phyloP scores from a whole-genome alignment of 2,329 filamentous ascomycete species.

The Aspergillus intermedius region DNA sequence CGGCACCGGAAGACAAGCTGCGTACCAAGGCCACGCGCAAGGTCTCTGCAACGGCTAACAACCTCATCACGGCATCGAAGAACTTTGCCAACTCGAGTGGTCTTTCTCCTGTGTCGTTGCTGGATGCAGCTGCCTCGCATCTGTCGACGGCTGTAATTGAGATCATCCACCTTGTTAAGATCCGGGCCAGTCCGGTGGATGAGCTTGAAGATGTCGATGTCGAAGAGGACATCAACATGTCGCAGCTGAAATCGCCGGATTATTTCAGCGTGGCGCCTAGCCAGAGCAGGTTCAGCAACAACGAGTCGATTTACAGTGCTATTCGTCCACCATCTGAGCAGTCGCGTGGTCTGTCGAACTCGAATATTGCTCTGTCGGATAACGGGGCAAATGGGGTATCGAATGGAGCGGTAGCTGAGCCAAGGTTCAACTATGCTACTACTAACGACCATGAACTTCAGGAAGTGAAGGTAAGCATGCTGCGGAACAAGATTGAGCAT shows the following conservation, averaged over 20 bases:
- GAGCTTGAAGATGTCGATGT: slow-evolving; percentile 77
- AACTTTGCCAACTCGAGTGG: slow-evolving; percentile 79
- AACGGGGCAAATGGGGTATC: slow-evolving; percentile 21
- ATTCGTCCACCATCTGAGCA: slow-evolving; percentile 55
- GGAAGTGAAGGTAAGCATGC: slow-evolving; percentile 51
- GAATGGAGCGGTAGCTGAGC: slow-evolving; percentile 23
- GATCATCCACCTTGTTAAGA: slow-evolving; percentile 74
- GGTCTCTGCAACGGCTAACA: slow-evolving; percentile 90
- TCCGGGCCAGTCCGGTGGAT: slow-evolving; percentile 65
- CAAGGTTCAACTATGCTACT: slow-evolving; percentile 37
- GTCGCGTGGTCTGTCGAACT: slow-evolving; percentile 27
- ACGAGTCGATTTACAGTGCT: slow-evolving; percentile 67
- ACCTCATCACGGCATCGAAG: slow-evolving; percentile 88
- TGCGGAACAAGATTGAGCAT: slow-evolving; percentile 21
- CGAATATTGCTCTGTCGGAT: slow-evolving; percentile 23
- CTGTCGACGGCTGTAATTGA: slow-evolving; percentile 81
- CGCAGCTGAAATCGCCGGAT: slow-evolving; percentile 60
- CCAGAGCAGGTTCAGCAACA: slow-evolving; percentile 47
- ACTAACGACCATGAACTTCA: slow-evolving; percentile 46
- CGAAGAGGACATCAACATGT: slow-evolving; percentile 39
- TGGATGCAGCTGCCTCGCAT: slow-evolving; percentile 90
- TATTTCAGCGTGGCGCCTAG: slow-evolving; percentile 58
- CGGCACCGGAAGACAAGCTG: slow-evolving; percentile 53
- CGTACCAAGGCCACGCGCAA: slow-evolving; percentile 68
- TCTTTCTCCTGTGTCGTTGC: slow-evolving; percentile 81